Percentiles rank a stretch among this genome's conserved stretches.
phyloP scores from a whole-genome alignment of 2,329 filamentous ascomycete species.

The Myrmaecium sp. region DNA sequence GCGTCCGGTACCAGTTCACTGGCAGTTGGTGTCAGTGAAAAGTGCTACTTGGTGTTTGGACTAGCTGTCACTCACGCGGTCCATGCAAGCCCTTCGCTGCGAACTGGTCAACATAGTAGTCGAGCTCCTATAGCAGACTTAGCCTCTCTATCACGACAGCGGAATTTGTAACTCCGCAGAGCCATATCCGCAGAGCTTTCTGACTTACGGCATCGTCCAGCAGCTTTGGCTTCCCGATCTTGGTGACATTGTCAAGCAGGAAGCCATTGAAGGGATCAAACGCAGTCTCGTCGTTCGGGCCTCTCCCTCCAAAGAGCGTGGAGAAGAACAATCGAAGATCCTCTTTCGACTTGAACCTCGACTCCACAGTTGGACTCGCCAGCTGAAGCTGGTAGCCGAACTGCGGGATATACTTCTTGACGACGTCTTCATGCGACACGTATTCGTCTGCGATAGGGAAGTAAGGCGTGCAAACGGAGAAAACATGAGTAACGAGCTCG shows the following conservation, averaged over 20 bases:
- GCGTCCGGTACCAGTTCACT: conserved; percentile 77
- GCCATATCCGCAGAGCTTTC: background rate
- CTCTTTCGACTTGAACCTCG: conserved; percentile 33
- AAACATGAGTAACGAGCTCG: conserved; percentile 53
- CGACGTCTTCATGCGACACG: conserved; percentile 41
- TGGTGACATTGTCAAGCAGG: conserved; percentile 43
- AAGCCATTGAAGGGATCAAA: conserved; percentile 48
- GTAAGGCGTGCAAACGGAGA: conserved; percentile 70
- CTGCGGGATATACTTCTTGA: conserved; percentile 42
- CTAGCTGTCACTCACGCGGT: conserved; percentile 33
- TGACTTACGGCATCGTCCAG: conserved; percentile 40
- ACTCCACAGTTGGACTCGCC: conserved; percentile 40
- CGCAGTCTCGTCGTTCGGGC: conserved; percentile 35
- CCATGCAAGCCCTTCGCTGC: conserved; percentile 57
- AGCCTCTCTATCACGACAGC: too few relatives aligned
- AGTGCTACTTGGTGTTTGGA: too few relatives aligned
- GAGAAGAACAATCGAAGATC: conserved; percentile 55
- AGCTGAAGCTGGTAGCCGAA: conserved; percentile 80
- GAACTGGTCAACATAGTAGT: conserved; percentile 62
- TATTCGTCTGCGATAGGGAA: conserved; percentile 35
- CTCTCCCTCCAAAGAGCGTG: conserved; percentile 50
- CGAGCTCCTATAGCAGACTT: conserved; percentile 47
- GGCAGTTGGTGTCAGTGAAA: conserved; percentile 2
- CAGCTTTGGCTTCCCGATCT: conserved; percentile 39
- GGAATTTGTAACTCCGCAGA: too few relatives aligned